Percentiles rank a stretch among this genome's conserved stretches.
These are phyloP conservation scores for Botrytis squamosa DNA, from an alignment of 2,329 filamentous ascomycete genomes.

Conservation along the genomic window DNA sequence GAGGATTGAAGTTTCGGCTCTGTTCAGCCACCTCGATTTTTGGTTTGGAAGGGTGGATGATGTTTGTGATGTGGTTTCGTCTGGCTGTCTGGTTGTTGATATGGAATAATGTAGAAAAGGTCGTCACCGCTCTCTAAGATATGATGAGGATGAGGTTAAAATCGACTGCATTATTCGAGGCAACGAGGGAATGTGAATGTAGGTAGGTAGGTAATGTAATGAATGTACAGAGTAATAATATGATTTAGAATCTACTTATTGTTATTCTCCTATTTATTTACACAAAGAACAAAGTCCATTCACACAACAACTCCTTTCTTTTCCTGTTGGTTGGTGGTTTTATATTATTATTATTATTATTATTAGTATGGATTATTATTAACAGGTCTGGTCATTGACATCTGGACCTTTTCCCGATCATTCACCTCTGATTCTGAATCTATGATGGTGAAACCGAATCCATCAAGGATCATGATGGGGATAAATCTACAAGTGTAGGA, in stretches of 20 bases:
- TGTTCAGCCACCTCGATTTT: conserved; percentile 19
- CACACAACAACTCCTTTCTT: neutral
- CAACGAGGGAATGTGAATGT: neutral
- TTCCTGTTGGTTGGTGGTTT: conserved; percentile 10
- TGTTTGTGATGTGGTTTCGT: neutral
- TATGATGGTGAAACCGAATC: conserved; percentile 15
- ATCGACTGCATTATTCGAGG: conserved; percentile 9
- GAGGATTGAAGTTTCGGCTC: neutral
- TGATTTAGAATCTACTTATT: neutral
- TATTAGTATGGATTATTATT: neutral
- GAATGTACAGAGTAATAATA: neutral
- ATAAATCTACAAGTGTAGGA: conserved; percentile 1
- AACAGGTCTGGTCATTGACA: neutral
- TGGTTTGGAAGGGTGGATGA: conserved; percentile 2
- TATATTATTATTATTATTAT: neutral
- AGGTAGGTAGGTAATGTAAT: neutral
- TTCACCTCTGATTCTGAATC: neutral
- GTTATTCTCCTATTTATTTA: neutral
- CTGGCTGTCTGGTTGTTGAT: conserved; percentile 1
- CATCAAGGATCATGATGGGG: conserved; percentile 1
- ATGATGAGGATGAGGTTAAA: neutral
- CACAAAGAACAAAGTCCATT: neutral
- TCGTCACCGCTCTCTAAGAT: conserved; percentile 10
- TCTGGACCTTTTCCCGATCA: conserved; percentile 13
- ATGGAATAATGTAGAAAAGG: neutral